Base-by-base conservation (phyloP, 2,329 filamentous ascomycete species). In the Chaetomiaceae sp. region DNA sequence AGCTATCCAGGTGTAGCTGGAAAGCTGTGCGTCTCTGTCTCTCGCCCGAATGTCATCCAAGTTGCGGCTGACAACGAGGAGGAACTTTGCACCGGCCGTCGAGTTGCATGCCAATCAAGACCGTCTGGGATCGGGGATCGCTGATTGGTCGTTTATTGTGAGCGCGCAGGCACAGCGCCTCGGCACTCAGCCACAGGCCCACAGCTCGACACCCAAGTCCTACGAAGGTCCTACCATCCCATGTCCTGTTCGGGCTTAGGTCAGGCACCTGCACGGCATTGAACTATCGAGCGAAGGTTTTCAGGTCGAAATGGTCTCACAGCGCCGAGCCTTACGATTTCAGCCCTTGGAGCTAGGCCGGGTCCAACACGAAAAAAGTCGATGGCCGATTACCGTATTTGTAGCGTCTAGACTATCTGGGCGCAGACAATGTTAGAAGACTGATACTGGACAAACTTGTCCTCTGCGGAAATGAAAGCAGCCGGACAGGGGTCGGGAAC, bases 211-310 rank as follows among this genome's bases (percentile, higher is more conserved):
- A 13, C 10, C 48, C 51, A 55, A 59, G 57, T 59, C 57, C 57
- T 59, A 59, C 57, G 54, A 55, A 53, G 56, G 57, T 57, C 55
- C 57, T 59, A 59, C 57, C 52, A 48, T 30, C 27, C 4, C 34
- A 38, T 33, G 38, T 40, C 52, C 54, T 18, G 25, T 44, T 55
- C 36, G 5, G 52, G 54, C 27, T 51, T 59, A 59, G 57, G 23
- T 57, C 57, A 54, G 55, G 57, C 57, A 57, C 57, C 54, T 52
- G 54, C 33, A 46, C 38, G 20, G 21, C 30, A 25, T 16, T 30
- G 16, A 10, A 42, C 40, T 48, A 40, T 43, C 41, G 42, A 29
- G 45, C n/a, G 21, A n/a, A n/a, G 30, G 14, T n/a, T 11, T 47
- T 42, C 50, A 41, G 51, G 46, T 41, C 37, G 41, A 38, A 41